phyloP scores from a whole-genome alignment of 495 filamentous ascomycete genomes.

The Parathielavia hyrcaniae region DNA sequence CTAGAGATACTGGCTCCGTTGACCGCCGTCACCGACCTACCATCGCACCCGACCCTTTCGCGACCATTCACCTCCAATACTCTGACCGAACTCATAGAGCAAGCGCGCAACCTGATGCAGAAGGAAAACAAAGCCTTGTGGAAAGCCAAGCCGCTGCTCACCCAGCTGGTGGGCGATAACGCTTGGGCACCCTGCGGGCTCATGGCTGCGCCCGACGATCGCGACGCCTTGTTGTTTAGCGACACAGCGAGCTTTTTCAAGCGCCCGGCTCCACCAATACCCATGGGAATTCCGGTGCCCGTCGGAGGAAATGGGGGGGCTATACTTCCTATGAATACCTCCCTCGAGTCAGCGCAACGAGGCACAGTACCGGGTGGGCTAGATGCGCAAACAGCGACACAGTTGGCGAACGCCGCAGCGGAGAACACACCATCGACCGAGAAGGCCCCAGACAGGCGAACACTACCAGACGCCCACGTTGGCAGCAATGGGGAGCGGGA shows the following conservation, averaged over 20 bases:
- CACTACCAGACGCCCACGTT: constrained; percentile 1
- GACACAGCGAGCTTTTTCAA: constrained; percentile 32
- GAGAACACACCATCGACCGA: constrained; percentile 15
- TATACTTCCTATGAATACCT: background rate
- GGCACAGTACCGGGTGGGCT: background rate
- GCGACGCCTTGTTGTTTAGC: constrained; percentile 39
- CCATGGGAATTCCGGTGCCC: constrained; percentile 3
- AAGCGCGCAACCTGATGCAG: constrained; percentile 62
- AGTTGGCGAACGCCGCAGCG: constrained; percentile 10
- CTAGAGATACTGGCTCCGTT: constrained; percentile 81
- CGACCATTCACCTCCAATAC: constrained; percentile 74
- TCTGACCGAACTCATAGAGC: constrained; percentile 68
- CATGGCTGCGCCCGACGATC: constrained; percentile 52
- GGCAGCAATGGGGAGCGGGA: constrained; percentile 12
- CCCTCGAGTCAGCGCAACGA: background rate
- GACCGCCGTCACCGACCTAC: constrained; percentile 77
- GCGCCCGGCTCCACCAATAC: constrained; percentile 10
- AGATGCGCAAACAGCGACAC: background rate
- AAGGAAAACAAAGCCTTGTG: constrained; percentile 69
- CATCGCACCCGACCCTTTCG: constrained; percentile 75
- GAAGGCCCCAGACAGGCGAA: constrained; percentile 20
- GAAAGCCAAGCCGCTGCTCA: constrained; percentile 70
- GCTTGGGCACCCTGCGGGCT: constrained; percentile 69
- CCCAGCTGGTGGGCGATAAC: constrained; percentile 70
- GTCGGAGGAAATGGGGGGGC: background rate